These are phyloP conservation scores for Endothia cerciana DNA, from an alignment of 2,329 filamentous ascomycete genomes.

Conservation along the genomic window DNA sequence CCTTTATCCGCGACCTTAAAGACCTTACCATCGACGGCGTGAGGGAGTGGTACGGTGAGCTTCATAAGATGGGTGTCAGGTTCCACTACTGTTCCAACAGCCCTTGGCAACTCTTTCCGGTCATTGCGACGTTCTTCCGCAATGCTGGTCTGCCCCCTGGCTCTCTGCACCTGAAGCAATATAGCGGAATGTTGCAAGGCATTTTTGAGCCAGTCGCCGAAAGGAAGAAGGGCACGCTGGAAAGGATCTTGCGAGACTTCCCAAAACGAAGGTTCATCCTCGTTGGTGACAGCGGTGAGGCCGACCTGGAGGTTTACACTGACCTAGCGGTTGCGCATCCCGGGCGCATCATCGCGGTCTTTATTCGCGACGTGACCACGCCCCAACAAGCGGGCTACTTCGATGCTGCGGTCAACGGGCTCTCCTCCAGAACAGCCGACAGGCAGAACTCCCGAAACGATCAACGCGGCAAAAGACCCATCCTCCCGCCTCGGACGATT, in stretches of 20 bases:
- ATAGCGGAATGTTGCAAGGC: slow-evolving; percentile 94
- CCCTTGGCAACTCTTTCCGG: slow-evolving; percentile 94
- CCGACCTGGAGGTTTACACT: slow-evolving; percentile 95
- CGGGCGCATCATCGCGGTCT: slow-evolving; percentile 80
- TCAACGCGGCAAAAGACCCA: slow-evolving; percentile 35
- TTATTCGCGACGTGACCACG: slow-evolving; percentile 95
- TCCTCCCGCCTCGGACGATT: slow-evolving; percentile 39
- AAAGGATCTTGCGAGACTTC: slow-evolving; percentile 86
- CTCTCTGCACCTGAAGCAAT: slow-evolving; percentile 94
- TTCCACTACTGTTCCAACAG: slow-evolving; percentile 99
- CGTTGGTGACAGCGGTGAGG: slow-evolving; percentile 94
- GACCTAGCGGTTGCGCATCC: slow-evolving; percentile 87
- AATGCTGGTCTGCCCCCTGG: slow-evolving; percentile 80
- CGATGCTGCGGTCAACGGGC: slow-evolving; percentile 56
- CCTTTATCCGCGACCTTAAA: slow-evolving; percentile 83
- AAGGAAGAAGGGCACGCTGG: slow-evolving; percentile 85
- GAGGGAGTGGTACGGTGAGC: slow-evolving; percentile 80
- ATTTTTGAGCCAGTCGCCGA: slow-evolving; percentile 98
- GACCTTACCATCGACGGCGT: slow-evolving; percentile 88
- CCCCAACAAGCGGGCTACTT: slow-evolving; percentile 76
- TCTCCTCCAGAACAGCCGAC: slow-evolving; percentile 35
- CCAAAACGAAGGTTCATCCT: slow-evolving; percentile 87
- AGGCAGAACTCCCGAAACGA: slow-evolving; percentile 31
- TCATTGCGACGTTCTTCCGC: slow-evolving; percentile 84
- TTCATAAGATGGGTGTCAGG: slow-evolving; percentile 80